phyloP scores from a whole-genome alignment of 768 basidiomycete species.

The Lentinula raphanica region DNA sequence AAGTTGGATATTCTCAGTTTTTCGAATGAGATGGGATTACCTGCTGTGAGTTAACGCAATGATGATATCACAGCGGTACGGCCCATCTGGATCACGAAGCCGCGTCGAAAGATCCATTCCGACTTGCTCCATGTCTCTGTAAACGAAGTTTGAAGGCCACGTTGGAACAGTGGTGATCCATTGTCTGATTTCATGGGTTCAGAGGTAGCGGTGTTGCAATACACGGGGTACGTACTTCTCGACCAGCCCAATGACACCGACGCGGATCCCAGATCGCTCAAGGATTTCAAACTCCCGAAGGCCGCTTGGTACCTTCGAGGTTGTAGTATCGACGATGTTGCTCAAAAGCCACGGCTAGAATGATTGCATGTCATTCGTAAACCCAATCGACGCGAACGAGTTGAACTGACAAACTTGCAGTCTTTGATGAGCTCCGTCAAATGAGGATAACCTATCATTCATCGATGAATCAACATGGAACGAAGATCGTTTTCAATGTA shows the following conservation, averaged over 20 bases:
- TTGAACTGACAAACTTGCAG: conserved; percentile 61
- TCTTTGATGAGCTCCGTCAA: conserved; percentile 63
- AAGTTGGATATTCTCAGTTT: neutral
- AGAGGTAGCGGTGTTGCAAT: neutral
- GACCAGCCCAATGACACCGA: conserved; percentile 84
- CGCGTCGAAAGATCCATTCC: conserved; percentile 67
- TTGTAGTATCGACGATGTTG: conserved; percentile 73
- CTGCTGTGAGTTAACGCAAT: conserved; percentile 84
- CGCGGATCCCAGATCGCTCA: conserved; percentile 61
- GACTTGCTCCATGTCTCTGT: conserved; percentile 68
- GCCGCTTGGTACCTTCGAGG: conserved; percentile 54
- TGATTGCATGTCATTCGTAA: neutral
- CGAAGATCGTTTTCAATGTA: neutral
- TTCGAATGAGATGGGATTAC: conserved; percentile 25
- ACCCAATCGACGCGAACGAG: conserved; percentile 1
- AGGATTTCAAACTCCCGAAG: conserved; percentile 60
- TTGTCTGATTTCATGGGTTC: conserved; percentile 43
- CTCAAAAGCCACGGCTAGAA: conserved; percentile 83
- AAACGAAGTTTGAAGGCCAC: conserved; percentile 79
- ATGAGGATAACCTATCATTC: conserved; percentile 51
- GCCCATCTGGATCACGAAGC: conserved; percentile 67
- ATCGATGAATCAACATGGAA: neutral
- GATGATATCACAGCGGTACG: conserved; percentile 72
- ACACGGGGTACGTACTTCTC: conserved; percentile 55
- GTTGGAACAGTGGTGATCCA: conserved; percentile 87